Evolutionary conservation across 78 protist genomes (phyloP).

Genomic region (Dictyostelium firmibasis): DNA sequence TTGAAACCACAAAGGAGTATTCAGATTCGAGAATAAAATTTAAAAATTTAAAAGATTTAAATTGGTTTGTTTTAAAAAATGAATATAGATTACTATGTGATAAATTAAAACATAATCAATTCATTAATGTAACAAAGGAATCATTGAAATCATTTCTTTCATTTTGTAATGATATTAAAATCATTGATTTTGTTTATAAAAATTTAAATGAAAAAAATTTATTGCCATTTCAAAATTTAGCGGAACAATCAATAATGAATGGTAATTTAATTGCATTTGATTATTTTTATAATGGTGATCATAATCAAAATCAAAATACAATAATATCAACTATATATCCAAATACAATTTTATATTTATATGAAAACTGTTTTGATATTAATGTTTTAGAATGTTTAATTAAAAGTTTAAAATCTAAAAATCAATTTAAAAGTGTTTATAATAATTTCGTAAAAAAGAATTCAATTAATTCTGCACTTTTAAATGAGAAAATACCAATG

Average conservation of each 20-base stretch:
- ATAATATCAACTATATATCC: neutral
- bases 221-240: neutral
- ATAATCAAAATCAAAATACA: too few species aligned
- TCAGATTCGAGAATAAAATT: neutral
- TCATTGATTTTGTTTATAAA: neutral
- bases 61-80: neutral
- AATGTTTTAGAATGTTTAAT: neutral
- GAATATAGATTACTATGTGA: neutral
- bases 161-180: neutral
- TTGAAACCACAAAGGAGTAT: neutral
- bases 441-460: neutral
- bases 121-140: neutral
- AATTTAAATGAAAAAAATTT: neutral
- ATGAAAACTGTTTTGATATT: neutral
- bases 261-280: neutral
- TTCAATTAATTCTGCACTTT: neutral
- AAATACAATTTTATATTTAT: neutral
- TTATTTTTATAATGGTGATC: neutral
- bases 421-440: neutral
- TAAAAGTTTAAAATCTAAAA: neutral
- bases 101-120: neutral
- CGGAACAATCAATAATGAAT: neutral
- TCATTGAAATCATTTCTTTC: neutral
- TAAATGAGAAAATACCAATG: too few species aligned
- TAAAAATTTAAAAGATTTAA: neutral